Percentiles rank a stretch among this genome's conserved stretches.
Conservation (phyloP, 179 eudicot species). For the Nepenthes alata region DNA sequence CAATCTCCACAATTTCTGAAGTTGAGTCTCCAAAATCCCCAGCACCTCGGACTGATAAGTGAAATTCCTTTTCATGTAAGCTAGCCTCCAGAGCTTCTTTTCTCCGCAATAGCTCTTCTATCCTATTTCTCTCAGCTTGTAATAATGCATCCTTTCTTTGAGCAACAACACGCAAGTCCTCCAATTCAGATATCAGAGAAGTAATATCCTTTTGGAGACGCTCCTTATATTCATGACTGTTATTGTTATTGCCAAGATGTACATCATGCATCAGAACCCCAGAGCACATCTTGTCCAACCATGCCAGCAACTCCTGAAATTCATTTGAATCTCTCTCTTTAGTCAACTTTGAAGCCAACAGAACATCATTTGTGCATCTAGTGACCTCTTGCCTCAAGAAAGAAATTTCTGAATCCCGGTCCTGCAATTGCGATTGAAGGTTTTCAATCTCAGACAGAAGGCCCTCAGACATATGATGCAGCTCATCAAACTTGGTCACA, state of each 20-base stretch:
- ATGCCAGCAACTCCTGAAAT: slow-evolving; percentile 46
- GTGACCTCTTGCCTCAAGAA: slow-evolving; percentile 95
- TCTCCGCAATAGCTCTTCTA: slow-evolving; percentile 46
- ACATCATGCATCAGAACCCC: slow-evolving; percentile 28
- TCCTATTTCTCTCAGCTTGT: slow-evolving; percentile 54
- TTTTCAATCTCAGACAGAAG: slow-evolving; percentile 91
- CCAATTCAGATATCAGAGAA: slow-evolving; percentile 51
- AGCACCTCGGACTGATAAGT: slow-evolving; percentile 29
- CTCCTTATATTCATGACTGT: slow-evolving; percentile 33
- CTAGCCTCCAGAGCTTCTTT: slow-evolving; percentile 52
- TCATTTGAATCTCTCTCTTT: slow-evolving; percentile 52
- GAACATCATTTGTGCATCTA: slow-evolving; percentile 72
- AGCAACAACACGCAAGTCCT: slow-evolving; percentile 43
- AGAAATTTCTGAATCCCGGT: slow-evolving; percentile 78
- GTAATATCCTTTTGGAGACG: slow-evolving; percentile 41
- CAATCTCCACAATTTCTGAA: slow-evolving; percentile 77
- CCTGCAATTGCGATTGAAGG: slow-evolving; percentile 78
- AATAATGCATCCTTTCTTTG: slow-evolving; percentile 53
- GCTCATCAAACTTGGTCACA: slow-evolving; percentile 90
- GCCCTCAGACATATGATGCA: slow-evolving; percentile 73
- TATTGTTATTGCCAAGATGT: slow-evolving; percentile 18
- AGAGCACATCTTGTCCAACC: slow-evolving; percentile 52
- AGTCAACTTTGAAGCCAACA: slow-evolving; percentile 59
- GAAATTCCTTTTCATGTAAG: slow-evolving; percentile 54
- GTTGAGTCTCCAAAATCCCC: slow-evolving; percentile 33